A percentile compares a stretch with the other conserved stretches of the same genome.
Conservation (phyloP, 83 land plant genomes). For the Larix sibirica region DNA sequence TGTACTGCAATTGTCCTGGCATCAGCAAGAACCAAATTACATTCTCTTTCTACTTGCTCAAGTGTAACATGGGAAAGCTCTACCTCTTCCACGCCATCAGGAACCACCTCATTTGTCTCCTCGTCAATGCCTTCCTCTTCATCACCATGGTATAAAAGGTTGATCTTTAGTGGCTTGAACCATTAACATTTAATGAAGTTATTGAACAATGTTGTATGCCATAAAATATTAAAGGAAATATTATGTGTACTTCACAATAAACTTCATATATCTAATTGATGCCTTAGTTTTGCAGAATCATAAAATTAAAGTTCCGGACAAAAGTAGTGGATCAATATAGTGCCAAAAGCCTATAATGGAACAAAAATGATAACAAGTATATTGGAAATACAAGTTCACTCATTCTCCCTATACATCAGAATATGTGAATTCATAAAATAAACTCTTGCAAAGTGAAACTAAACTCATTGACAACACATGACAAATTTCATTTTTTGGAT, state of each 20-base stretch:
- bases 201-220: background rate
- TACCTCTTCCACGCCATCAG: slow-evolving; percentile 98
- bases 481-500: background rate
- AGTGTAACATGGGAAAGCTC: slow-evolving; percentile 86
- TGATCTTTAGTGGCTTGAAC: slow-evolving; percentile 81
- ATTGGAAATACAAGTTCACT: background rate
- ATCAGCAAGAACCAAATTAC: slow-evolving; percentile 72
- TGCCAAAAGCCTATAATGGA: background rate
- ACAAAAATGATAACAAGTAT: background rate
- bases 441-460: background rate
- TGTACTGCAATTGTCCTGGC: slow-evolving; percentile 48
- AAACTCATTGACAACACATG: background rate
- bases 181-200: background rate
- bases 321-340: background rate
- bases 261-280: background rate
- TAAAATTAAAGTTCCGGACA: background rate
- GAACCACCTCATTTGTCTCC: slow-evolving; percentile 98
- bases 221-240: background rate
- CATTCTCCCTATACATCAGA: background rate
- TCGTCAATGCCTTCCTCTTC: slow-evolving; percentile 89
- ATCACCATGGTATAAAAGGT: slow-evolving; percentile 55
- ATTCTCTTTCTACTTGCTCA: slow-evolving; percentile 80
- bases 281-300: background rate
- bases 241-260: background rate
- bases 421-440: background rate